A percentile compares a stretch with the other conserved stretches of the same genome.
These are phyloP conservation scores for Macrophomina phaseolina DNA, from an alignment of 2,329 filamentous ascomycete genomes.

Conservation along the genomic window DNA sequence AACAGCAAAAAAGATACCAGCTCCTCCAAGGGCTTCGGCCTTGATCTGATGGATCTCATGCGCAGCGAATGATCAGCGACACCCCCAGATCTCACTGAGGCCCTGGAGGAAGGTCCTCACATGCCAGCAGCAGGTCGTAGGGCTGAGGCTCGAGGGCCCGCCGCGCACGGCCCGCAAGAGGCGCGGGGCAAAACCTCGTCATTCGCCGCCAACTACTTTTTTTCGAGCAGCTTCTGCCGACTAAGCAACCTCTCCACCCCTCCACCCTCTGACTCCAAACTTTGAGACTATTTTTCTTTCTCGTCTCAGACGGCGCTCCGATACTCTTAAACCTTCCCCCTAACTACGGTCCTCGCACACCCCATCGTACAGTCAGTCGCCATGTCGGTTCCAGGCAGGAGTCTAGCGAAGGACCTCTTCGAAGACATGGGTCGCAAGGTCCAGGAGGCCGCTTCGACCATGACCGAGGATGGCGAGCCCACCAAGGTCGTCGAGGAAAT, in stretches of 20 bases:
- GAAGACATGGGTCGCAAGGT: constrained; percentile 59
- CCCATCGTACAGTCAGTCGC: neutral
- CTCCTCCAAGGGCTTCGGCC: constrained; percentile 41
- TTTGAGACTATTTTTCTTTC: neutral
- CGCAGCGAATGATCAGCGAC: constrained; percentile 40
- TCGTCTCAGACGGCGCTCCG: neutral
- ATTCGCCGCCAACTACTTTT: constrained; percentile 21
- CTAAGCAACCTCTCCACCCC: constrained; percentile 18
- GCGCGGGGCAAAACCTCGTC: constrained; percentile 25
- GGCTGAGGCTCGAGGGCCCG: constrained; percentile 16
- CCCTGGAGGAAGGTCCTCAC: neutral
- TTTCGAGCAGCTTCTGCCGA: constrained; percentile 21
- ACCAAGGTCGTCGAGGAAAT: constrained; percentile 60
- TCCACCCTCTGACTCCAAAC: neutral
- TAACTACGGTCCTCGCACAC: neutral
- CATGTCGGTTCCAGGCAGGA: constrained; percentile 40
- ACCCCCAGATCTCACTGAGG: constrained; percentile 1
- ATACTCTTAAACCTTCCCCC: neutral
- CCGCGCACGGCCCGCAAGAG: constrained; percentile 12
- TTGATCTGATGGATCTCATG: constrained; percentile 62
- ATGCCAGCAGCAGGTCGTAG: constrained; percentile 11
- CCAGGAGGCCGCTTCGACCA: constrained; percentile 45
- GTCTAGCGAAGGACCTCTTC: constrained; percentile 56
- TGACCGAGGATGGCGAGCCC: constrained; percentile 46
- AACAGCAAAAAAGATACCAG: constrained; percentile 46